These are phyloP conservation scores for Solanum sparsipilum DNA, from an alignment of 257 asterid species.

Conservation along the genomic window DNA sequence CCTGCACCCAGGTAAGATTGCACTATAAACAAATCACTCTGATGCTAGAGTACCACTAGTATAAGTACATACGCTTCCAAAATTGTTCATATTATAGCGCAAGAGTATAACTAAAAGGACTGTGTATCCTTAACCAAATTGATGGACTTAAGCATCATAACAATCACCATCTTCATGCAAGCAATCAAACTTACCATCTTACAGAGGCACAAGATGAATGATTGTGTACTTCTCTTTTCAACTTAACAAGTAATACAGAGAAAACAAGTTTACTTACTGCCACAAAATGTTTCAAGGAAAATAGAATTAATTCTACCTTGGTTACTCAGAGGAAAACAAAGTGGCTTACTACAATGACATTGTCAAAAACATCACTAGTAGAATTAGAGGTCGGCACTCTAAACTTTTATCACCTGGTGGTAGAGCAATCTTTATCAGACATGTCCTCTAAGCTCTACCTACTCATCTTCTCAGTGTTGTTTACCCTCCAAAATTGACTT, in stretches of 20 bases:
- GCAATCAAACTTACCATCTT: background rate
- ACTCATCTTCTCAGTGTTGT: background rate
- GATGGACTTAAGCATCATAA: background rate
- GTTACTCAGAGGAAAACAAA: background rate
- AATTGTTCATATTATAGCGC: background rate
- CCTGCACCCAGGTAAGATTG: constrained; percentile 28
- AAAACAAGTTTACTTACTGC: background rate
- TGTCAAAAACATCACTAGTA: background rate
- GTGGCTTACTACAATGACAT: background rate
- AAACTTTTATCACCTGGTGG: background rate
- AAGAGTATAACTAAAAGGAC: background rate
- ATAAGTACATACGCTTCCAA: background rate
- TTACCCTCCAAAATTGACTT: background rate
- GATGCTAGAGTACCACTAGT: background rate
- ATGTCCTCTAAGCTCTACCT: background rate
- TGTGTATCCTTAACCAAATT: background rate
- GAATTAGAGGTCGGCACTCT: background rate
- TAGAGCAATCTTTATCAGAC: background rate
- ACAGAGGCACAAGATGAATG: background rate
- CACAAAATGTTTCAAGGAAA: background rate
- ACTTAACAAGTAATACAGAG: background rate
- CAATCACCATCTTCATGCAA: background rate
- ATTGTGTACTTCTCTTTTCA: background rate
- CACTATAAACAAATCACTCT: background rate
- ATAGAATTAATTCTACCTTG: background rate